Percentiles rank a stretch among this genome's conserved stretches.
Evolutionary conservation across 805 yeast species (phyloP).

Genomic region (Starmerella vitae): DNA sequence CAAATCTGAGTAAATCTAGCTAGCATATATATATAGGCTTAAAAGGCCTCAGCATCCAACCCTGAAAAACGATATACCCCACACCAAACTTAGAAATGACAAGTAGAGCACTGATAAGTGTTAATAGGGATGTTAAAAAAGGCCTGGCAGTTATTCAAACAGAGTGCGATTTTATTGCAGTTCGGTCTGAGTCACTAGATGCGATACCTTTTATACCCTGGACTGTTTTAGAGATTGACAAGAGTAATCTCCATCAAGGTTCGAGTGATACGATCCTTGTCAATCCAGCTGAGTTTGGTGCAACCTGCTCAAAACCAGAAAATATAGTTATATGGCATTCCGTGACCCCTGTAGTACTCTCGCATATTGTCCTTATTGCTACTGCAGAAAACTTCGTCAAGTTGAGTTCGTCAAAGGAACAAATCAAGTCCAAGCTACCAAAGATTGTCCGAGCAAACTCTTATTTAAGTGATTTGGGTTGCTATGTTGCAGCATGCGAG

Average conservation of each 20-base stretch:
- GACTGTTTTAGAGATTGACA: conserved; percentile 9
- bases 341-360: conserved; percentile 24
- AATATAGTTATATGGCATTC: conserved; percentile 6
- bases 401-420: conserved; percentile 28
- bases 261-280: not conserved
- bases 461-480: conserved; percentile 33
- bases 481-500: conserved; percentile 47
- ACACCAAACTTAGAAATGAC: not conserved
- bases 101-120: not conserved
- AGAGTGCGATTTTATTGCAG: conserved; percentile 7
- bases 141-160: not conserved
- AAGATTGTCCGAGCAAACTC: conserved; percentile 34
- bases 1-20: conserved; percentile 1
- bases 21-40: not conserved
- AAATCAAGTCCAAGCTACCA: conserved; percentile 28
- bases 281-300: conserved; percentile 6
- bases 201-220: conserved; percentile 11
- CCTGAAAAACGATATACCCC: too few species aligned
- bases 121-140: not conserved
- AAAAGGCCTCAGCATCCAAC: too few species aligned
- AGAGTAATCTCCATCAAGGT: not conserved
- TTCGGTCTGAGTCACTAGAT: conserved; percentile 8
- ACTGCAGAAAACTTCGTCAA: conserved; percentile 37
- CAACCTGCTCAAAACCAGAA: conserved; percentile 1
- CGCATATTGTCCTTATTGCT: conserved; percentile 31